Base-by-base conservation (phyloP, 495 filamentous ascomycete genomes). In the Elaphomyces granulatus region DNA sequence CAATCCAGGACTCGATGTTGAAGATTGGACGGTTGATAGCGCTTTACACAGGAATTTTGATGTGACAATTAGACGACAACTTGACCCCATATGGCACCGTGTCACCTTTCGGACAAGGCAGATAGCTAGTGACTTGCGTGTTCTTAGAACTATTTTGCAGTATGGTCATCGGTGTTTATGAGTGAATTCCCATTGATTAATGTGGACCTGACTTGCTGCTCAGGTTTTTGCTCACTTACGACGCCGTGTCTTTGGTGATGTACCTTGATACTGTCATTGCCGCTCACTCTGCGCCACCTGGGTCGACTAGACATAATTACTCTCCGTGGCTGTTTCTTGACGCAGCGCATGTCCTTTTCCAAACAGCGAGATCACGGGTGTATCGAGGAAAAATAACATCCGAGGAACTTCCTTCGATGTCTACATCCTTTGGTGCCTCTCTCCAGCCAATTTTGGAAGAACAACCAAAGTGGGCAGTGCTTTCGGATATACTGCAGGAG, bases 241-340 rank as follows among this genome's bases (percentile, higher is more conserved):
- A 98, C 60, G 79, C 83, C 32, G 86, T 98, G 10, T 81, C 80
- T 12, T 94, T 98, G 55, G 73, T 92, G 42, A 81, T 87, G 48
- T 88, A 94, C 54, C 71, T 98, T 9, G 90, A 98, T 53, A 94
- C 86, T 2, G 87, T 98, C 34, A 77, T 93, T 15, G 82, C 92
- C 8, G 83, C 87, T 7, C 83, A 94, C 54, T 77, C 81, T 41
- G 88, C 90, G 1, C 80, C 84, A 15, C 83, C 88, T 33, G 88
- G 87, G 0, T 82, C 84, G 4, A 94, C 80, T 15, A 77, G 77
- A 41, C 81, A 92, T 53, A 87, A 77, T 20, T 85, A 94, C 47
- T 88, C 88, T 2, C 90, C 90, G 0, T 98, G 90, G 90, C 71
- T 96, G 8, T 96, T 95, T 51, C 73, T 95, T 10, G 90, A 96